Evolutionary conservation across 805 yeast genomes (phyloP).

Genomic region (Ascoidea asiatica): DNA sequence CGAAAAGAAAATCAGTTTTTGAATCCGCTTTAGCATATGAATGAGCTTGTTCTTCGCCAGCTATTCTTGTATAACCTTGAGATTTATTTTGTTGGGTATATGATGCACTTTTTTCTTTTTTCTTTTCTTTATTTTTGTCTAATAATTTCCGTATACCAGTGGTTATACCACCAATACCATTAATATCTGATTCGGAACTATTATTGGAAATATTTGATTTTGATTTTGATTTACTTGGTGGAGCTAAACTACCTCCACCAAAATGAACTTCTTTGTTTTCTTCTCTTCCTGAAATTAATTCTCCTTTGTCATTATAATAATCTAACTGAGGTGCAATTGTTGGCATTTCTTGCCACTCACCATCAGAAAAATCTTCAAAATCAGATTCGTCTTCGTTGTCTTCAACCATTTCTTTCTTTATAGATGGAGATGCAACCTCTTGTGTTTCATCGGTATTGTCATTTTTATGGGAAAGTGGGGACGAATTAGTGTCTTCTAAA

Average conservation of each 20-base stretch:
- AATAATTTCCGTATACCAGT: constrained; percentile 18
- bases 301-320: constrained; percentile 71
- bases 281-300: constrained; percentile 29
- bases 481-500: no score
- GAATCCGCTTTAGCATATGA: constrained; percentile 43
- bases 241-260: neutral
- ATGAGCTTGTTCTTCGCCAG: constrained; percentile 75
- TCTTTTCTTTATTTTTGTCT: constrained; percentile 11
- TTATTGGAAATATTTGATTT: constrained; percentile 7
- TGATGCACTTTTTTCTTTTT: constrained; percentile 11
- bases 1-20: constrained; percentile 42
- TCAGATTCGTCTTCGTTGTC: no score
- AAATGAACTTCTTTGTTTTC: constrained; percentile 1
- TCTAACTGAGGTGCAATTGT: constrained; percentile 57
- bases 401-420: no score
- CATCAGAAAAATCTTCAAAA: constrained; percentile 30
- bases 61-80: constrained; percentile 78
- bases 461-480: no score
- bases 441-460: no score
- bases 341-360: constrained; percentile 80
- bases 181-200: neutral
- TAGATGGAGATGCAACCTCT: no score
- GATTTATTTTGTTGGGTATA: constrained; percentile 29
- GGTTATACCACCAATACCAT: constrained; percentile 1
- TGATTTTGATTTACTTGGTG: constrained; percentile 2